Conservation (phyloP, 164 flowering plant genomes). For the Echeveria elegans region DNA sequence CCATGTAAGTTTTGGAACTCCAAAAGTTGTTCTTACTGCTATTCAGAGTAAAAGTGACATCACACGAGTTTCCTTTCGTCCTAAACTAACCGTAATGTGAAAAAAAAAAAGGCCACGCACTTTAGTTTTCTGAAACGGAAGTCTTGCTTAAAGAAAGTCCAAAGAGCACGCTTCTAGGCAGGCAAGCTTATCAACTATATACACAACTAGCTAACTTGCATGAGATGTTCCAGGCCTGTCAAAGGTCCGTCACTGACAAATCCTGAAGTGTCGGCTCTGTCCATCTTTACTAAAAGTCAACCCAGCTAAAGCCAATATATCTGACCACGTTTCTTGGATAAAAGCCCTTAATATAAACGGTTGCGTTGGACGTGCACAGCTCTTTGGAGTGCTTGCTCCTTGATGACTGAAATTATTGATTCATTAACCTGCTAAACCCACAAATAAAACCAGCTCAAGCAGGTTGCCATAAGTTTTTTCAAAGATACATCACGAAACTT, state of each 20-base stretch:
- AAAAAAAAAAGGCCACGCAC: constrained; percentile 17
- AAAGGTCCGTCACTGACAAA: constrained; percentile 72
- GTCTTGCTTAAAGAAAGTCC: background rate
- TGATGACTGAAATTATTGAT: constrained; percentile 20
- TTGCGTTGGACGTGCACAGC: constrained; percentile 18
- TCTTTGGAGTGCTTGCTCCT: constrained; percentile 30
- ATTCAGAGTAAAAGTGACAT: constrained; percentile 54
- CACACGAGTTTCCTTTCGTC: constrained; percentile 32
- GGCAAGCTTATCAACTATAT: background rate
- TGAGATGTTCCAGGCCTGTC: constrained; percentile 12
- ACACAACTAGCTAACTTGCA: constrained; percentile 9
- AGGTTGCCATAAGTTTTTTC: too few species aligned
- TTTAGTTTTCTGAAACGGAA: background rate
- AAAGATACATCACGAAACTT: too few species aligned
- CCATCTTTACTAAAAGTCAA: constrained; percentile 27
- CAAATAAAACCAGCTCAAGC: too few species aligned
- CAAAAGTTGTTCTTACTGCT: constrained; percentile 27
- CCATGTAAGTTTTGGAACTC: constrained; percentile 14
- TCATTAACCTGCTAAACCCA: constrained; percentile 36
- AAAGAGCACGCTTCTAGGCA: background rate
- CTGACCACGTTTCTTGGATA: constrained; percentile 58
- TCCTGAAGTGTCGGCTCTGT: constrained; percentile 53
- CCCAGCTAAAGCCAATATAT: constrained; percentile 19
- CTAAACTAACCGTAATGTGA: constrained; percentile 21
- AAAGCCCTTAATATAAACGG: constrained; percentile 36